Base-by-base conservation (phyloP, 495 filamentous ascomycete genomes). In the Podospora appendiculata region DNA sequence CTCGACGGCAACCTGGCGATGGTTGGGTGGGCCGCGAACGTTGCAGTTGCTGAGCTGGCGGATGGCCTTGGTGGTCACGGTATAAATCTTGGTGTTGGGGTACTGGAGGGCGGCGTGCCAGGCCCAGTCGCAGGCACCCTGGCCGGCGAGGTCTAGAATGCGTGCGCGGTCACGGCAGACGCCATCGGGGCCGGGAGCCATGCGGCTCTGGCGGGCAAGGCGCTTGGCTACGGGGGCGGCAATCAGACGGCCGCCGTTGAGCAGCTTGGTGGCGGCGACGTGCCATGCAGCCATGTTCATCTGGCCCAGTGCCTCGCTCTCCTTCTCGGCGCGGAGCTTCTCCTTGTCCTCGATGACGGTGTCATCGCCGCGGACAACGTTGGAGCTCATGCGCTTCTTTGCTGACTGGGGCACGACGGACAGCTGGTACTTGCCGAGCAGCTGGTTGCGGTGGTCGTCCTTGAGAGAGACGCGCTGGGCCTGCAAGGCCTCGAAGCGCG, bases 91-190 rank as follows among this genome's bases (percentile, higher is more conserved):
- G 44, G 85, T 81, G 60, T 90, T 83, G 11, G 85, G 88, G 64
- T 90, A 90, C 61, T 89, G 86, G 33, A 84, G 74, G 0, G 93
- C 90, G 33, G 87, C 83, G 64, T 92, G 83, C 93, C 93, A 98
- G 32, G 87, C 94, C 93, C 93, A 98, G 69, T 94, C 90, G 63
- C 88, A 89, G 10, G 86, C 78, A 4, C 82, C 79, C 62, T 90
- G 85, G 41, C 93, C 93, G 17, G 88, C 90, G 33, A 97, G 82
- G 61, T 98, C 93, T 36, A 98, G 78, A 45, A 97, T 86, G 33
- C 89, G 75, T 4, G 79, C 79, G 40, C 77, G 71, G 51, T 78
- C 73, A 32, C 68, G 66, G 44, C 66, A 63, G 19, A 71, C 64
- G 35, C 77, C 73, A 47, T 70, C 58, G 19, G 53, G 40, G 38